Conservation (phyloP, 2,329 filamentous ascomycete genomes). For the Fusarium stilboides region DNA sequence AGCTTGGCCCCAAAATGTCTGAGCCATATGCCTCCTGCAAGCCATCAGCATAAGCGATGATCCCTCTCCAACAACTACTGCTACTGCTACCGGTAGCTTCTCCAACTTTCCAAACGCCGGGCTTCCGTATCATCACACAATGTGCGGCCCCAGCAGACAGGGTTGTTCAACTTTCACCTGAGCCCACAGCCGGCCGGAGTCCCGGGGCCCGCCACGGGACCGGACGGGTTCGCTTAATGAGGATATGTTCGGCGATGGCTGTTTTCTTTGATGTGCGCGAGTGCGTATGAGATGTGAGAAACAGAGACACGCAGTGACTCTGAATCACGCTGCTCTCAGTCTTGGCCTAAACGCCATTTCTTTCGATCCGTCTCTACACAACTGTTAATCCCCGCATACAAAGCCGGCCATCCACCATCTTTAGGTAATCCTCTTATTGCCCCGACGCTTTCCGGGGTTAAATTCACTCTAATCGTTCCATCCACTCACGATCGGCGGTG, state of each 20-base stretch:
- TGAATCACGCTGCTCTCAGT: neutral
- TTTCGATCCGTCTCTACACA: no score
- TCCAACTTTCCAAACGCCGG: slow-evolving; percentile 35
- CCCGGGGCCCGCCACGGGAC: slow-evolving; percentile 31
- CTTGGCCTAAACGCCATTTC: no score
- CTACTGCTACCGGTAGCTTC: slow-evolving; percentile 11
- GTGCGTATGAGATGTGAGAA: neutral
- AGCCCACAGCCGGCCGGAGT: slow-evolving; percentile 42
- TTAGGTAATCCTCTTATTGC: slow-evolving; percentile 22
- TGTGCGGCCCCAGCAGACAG: slow-evolving; percentile 28
- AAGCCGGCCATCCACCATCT: slow-evolving; percentile 11
- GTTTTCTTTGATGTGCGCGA: neutral
- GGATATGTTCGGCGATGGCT: slow-evolving; percentile 39
- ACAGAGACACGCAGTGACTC: neutral
- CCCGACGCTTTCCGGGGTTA: slow-evolving; percentile 26
- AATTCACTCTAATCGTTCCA: slow-evolving; percentile 3
- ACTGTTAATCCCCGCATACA: slow-evolving; percentile 22
- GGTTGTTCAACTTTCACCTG: slow-evolving; percentile 39
- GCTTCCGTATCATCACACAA: slow-evolving; percentile 20
- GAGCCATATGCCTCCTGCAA: slow-evolving; percentile 20
- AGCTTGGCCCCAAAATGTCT: slow-evolving; percentile 8
- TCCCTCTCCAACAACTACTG: neutral
- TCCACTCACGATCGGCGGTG: slow-evolving; percentile 49
- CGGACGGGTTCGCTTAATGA: slow-evolving; percentile 37
- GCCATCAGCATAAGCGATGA: slow-evolving; percentile 22